Base-by-base conservation (phyloP, 805 yeast genomes). In the Suhomyces sp. region DNA sequence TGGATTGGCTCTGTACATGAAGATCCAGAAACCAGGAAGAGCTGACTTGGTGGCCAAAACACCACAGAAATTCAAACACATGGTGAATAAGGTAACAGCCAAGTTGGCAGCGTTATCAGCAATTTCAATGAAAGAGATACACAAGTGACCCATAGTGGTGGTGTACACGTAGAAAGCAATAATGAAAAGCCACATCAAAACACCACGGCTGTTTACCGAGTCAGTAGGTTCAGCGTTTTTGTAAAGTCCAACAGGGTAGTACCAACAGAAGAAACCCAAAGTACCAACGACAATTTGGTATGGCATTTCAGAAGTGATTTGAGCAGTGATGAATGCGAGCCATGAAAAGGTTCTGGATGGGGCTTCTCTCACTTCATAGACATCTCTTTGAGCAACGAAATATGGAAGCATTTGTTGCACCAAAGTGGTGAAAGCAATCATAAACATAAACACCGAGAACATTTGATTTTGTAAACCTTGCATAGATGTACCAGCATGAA, bases 11-110 rank as follows among this genome's bases (percentile, higher is more conserved):
- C 86, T 80, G 80, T 87, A 85, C 91, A 89, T 86, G 65, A 86
- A 89, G 45, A 80, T 83, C 96, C 96, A 89, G 74, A 89, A 89
- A 1, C 88, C 84, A 10, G 96, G 94, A 84, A 87, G 79, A 49
- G 75, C 72, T 17, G 73, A 63, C 43, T 83, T 79, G 21, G 81
- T 72, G 13, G 80, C 83, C 71, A 88, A 72, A 43, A 86, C 89
- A 77, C 96, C 96, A 77, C 90, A 86, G 81, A 87, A 86, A 50
- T 80, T 79, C 69, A 88, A 71, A 39, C 82, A 73, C 76, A 85
- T 68, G 2, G 87, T 81, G 67, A 83, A 85, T 54, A 84, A 61
- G 59, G 86, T 61, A 35, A 80, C 71, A 1, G 82, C 78, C 51
- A 83, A 53, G 58, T 84, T 83, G 54, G 86, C 89, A 46, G 88